These are phyloP conservation scores for Alternaria sp. DNA, from an alignment of 2,329 filamentous ascomycete species.

Conservation along the genomic window DNA sequence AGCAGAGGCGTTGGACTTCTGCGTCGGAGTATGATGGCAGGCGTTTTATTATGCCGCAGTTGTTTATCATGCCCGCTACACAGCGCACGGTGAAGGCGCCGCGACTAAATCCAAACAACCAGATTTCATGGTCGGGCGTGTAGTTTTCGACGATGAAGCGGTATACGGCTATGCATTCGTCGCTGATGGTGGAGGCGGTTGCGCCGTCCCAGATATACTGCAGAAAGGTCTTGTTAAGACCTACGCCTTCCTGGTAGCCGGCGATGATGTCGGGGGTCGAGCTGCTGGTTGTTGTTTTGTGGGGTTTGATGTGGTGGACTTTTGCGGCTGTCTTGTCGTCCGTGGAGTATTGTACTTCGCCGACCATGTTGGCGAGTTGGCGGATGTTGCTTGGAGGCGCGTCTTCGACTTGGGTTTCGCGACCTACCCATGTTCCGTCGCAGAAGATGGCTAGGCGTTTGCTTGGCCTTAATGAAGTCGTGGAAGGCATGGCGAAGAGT, in stretches of 20 bases:
- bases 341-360: constrained; percentile 25
- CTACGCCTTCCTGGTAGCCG: constrained; percentile 47
- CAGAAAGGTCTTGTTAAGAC: constrained; percentile 44
- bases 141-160: constrained; percentile 46
- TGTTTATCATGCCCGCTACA: constrained; percentile 53
- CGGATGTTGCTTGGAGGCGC: constrained; percentile 43
- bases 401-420: constrained; percentile 36
- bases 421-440: constrained; percentile 47
- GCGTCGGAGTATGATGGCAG: constrained; percentile 7
- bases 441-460: constrained; percentile 43
- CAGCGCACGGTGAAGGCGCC: constrained; percentile 55
- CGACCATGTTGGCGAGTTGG: constrained; percentile 41
- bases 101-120: constrained; percentile 54
- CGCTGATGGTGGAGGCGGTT: constrained; percentile 43
- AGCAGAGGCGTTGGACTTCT: constrained; percentile 34
- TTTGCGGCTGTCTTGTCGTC: constrained; percentile 18
- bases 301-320: constrained; percentile 29
- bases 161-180: constrained; percentile 45
- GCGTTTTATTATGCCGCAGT: constrained; percentile 48
- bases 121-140: constrained; percentile 50
- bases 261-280: constrained; percentile 29
- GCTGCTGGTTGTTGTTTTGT: neutral
- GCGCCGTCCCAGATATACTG: constrained; percentile 48
- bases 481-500: constrained; percentile 15
- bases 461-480: constrained; percentile 10